Evolutionary conservation across 2,329 filamentous ascomycete genomes (phyloP), one percentile per base, ranked within the genome.

Genomic region (Neonectria neomacrospora): DNA sequence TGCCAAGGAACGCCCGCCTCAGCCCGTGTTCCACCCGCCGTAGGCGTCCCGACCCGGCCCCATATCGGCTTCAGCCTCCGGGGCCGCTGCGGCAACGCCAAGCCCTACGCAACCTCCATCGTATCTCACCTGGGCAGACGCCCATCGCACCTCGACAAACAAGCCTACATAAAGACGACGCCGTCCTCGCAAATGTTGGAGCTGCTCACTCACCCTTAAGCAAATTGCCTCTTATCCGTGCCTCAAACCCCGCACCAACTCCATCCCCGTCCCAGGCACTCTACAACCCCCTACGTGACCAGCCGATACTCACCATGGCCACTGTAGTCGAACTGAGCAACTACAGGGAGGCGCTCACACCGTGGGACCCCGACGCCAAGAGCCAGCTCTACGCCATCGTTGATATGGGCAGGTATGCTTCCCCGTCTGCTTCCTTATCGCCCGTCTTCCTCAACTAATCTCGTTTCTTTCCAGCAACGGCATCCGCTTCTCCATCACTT

Each of bases 401-500:
- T 58, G 86, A 88, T 67, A 87, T 88, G 85, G 86, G 86, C 73
- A 87, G 85, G 85, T 86, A 63, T 58, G 68, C 9, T 63, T 53
- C 56, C 32, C 30, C 37, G 7, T n/a, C 18, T 7, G 16, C 14
- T 45, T 63, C 54, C 18, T 39, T 8, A 14, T 50, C 28, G 16
- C 54, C 47, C 23, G 18, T 42, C 10, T 47, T 9, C 51, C 34
- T 30, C 30, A 44, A 48, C 58, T 65, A 6, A 65, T 48, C 50
- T 50, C 34, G 32, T 23, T n/a, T n/a, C 41, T 14, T n/a, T 37
- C 18, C 69, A 93, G 93, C 82, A 97, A 97, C 82, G 94, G 94
- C 72, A 95, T 97, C 72, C 92, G 94, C 58, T 97, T 97, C 82
- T 95, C 93, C 47, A 93, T 97, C 73, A 92, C 93, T 9, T 89